Conservation (phyloP, 345 rosid genomes). For the Citrus australasica region DNA sequence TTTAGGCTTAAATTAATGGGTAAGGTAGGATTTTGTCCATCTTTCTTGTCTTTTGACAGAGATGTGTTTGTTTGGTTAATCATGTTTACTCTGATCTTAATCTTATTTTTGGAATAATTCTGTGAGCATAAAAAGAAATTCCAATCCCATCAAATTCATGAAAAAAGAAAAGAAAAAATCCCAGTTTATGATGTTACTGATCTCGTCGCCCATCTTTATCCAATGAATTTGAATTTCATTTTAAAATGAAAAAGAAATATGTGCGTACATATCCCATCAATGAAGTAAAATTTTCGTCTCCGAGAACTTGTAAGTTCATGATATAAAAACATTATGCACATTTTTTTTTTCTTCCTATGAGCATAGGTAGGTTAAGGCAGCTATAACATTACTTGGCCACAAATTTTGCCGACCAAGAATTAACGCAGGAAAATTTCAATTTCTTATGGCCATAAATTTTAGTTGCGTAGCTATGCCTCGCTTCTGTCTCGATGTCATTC, state of each 20-base stretch:
- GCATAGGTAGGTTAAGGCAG: neutral
- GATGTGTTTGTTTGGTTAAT: slow-evolving; percentile 1
- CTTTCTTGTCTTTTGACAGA: neutral
- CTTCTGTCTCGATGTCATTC: neutral
- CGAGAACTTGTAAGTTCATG: neutral
- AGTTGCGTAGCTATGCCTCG: neutral
- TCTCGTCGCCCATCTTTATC: neutral
- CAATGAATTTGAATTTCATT: too few species aligned
- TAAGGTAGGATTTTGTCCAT: slow-evolving; percentile 11
- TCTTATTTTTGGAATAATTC: slow-evolving; percentile 9
- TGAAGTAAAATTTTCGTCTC: neutral
- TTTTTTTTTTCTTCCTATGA: neutral
- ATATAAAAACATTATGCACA: neutral
- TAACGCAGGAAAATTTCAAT: neutral
- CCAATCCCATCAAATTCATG: too few species aligned
- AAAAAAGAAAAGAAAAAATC: too few species aligned
- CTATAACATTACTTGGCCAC: neutral
- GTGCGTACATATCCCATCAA: neutral
- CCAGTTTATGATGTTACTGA: neutral
- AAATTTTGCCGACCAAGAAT: neutral
- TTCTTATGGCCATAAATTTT: neutral
- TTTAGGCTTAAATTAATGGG: slow-evolving; percentile 21
- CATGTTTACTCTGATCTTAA: slow-evolving; percentile 8
- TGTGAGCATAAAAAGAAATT: neutral
- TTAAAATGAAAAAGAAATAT: neutral